Conservation (phyloP, 495 filamentous ascomycete species). For the Penicillium waksmanii region DNA sequence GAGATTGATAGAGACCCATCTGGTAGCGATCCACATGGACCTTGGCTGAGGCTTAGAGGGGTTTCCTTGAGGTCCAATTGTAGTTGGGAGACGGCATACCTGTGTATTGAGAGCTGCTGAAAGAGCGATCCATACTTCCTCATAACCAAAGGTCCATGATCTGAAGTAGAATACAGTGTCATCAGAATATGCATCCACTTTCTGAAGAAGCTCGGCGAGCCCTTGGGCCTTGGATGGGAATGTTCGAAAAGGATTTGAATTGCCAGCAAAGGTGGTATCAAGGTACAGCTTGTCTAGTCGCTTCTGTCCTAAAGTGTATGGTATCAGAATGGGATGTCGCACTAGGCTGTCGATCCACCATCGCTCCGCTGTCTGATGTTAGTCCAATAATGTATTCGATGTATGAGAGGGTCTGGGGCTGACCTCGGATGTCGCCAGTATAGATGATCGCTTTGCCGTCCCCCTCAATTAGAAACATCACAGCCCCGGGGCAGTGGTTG, state of each 20-base stretch:
- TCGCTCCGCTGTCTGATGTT: slow-evolving; percentile 51
- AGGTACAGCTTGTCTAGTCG: slow-evolving; percentile 80
- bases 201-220: slow-evolving; percentile 70
- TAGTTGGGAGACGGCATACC: slow-evolving; percentile 40
- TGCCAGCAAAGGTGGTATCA: slow-evolving; percentile 76
- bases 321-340: slow-evolving; percentile 72
- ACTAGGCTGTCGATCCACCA: slow-evolving; percentile 71
- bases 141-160: slow-evolving; percentile 92
- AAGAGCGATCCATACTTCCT: slow-evolving; percentile 88
- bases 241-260: slow-evolving; percentile 44
- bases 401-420: slow-evolving; percentile 21
- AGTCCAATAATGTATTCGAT: slow-evolving; percentile 5
- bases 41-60: slow-evolving; percentile 35
- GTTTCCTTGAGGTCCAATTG: neutral
- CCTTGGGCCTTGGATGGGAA: slow-evolving; percentile 72
- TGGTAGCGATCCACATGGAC: slow-evolving; percentile 88
- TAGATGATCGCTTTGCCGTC: slow-evolving; percentile 78
- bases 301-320: slow-evolving; percentile 70
- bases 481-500: slow-evolving; percentile 89
- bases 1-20: slow-evolving; percentile 68
- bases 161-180: slow-evolving; percentile 84
- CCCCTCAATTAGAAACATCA: slow-evolving; percentile 92
- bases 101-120: slow-evolving; percentile 67
- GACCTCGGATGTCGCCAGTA: slow-evolving; percentile 88
- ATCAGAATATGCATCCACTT: slow-evolving; percentile 68